Conservation (phyloP, 192 early-diverging fungal species). For the Coemansia reversa region DNA sequence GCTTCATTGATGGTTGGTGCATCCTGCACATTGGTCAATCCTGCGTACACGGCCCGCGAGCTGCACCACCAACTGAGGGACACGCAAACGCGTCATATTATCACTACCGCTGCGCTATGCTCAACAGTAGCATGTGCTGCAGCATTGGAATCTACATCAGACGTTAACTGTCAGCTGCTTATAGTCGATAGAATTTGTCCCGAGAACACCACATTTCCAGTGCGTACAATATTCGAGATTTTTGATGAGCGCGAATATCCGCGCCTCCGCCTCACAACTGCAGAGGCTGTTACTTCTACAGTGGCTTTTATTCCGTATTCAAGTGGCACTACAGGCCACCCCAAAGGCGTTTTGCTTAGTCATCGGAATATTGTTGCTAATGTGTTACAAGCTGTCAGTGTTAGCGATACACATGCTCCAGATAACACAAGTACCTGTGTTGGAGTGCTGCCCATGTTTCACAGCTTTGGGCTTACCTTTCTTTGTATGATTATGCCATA, state of each 20-base stretch:
- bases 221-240: conserved; percentile 7
- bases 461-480: conserved; percentile 51
- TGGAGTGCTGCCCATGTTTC: conserved; percentile 65
- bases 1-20: conserved; percentile 63
- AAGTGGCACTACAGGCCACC: conserved; percentile 65
- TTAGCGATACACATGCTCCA: neutral
- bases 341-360: conserved; percentile 66
- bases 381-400: conserved; percentile 37
- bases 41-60: conserved; percentile 74
- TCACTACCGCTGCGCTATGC: conserved; percentile 50
- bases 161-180: neutral
- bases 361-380: conserved; percentile 69
- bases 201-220: neutral
- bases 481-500: conserved; percentile 26
- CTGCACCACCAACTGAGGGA: conserved; percentile 74
- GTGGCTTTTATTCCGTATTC: conserved; percentile 65
- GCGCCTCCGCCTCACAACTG: neutral
- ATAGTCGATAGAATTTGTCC: conserved; percentile 1
- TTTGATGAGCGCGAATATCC: neutral
- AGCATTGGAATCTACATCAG: neutral
- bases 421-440: conserved; percentile 11
- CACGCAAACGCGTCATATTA: conserved; percentile 62
- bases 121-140: conserved; percentile 1
- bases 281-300: neutral
- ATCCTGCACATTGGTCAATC: conserved; percentile 72